Base-by-base conservation (phyloP, 192 early-diverging fungal genomes). In the Gryganskiella cystojenkinii region DNA sequence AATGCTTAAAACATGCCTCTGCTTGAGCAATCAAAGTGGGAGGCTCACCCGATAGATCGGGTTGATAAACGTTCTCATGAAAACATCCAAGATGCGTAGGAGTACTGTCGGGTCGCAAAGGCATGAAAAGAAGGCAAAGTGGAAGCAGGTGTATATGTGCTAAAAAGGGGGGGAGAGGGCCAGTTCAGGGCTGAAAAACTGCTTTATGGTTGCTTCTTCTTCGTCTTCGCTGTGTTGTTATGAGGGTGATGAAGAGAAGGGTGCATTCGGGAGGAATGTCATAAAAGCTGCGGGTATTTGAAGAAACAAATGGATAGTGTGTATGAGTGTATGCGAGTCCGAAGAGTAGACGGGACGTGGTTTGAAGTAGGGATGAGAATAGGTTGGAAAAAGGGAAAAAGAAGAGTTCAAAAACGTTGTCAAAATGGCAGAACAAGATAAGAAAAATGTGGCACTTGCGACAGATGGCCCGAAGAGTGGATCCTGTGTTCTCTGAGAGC, bases 1-100 rank as follows among this genome's bases (percentile, higher is more conserved):
- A 76, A 24, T 76, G 73, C 1, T 57, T 68, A 24, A 76, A 68
- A 59, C 73, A 76, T n/a, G 73, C 60, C 31, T 76, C 73, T 31
- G 73, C 53, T n/a, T 58, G 64, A 8, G 73, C 33, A 22, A 76
- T 68, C 37, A 67, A 63, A 34, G 56, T 22, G 4, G 73, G 73
- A 13, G 73, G 73, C 37, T 76, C 73, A 1, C 73, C 73, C 11
- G 65, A 20, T 9, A 76, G 63, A 27, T 76, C 73, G 15, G 73
- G 73, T 33, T 17, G 56, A 19, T 6, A 34, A 25, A 34, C n/a
- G 9, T 76, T 25, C 42, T 76, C 73, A 14, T 45, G 22, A 37
- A 63, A 76, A 65, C 73, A 76, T 43, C 73, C 73, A 34, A 76
- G 47, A 43, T 68, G 62, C 4, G 51, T 30, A 14, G 65, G 73